Base-by-base conservation (phyloP, 139 green algal genomes). In the Diplosphaera chodatii region DNA sequence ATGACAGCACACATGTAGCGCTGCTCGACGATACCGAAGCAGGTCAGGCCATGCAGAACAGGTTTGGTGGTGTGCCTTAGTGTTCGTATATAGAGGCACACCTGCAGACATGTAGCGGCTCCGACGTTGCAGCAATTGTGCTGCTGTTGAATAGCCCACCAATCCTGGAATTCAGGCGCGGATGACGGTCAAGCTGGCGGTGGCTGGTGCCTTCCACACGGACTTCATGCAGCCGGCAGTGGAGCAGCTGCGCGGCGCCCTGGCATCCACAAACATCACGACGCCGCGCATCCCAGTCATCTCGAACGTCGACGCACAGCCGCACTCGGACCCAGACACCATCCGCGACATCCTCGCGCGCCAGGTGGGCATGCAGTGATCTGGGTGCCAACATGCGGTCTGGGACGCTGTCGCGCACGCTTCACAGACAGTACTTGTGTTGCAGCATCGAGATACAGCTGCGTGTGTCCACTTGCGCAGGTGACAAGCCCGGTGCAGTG, bases 201-300 rank as follows among this genome's bases (percentile, higher is more conserved):
- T 99, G 33, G 96, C 96, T 3, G 96, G 96, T 28, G 95, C 96
- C 48, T 99, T 99, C 88, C 96, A 99, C 87, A 99, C 96, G 21
- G 48, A 88, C 28, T 97, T 90, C 85, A 98, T 98, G 93, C 71
- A 84, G 67, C 91, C 92, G 6, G 93, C 93, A 0, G 88, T 90
- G 16, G 92, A 89, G 29, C 84, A 89, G 70, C 87, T 99, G 40
- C 68, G 91, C 69, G 89, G 86, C 68, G 92, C 89, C 0, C 85
- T 99, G 29, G 88, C 81, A 13, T 70, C 66, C 55, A 96, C 92
- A 0, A 69, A 74, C 22, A 88, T 98, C 37, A 34, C 71, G 16
- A 80, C 77, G 28, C 96, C 95, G 20, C 86, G 90, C 68, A 98
- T 99, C 72, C 94, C 95, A 13, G 92, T 99, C 18, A 86, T 99